Base-by-base conservation (phyloP, 2,329 filamentous ascomycete genomes). In the Leptographium galeiforme region DNA sequence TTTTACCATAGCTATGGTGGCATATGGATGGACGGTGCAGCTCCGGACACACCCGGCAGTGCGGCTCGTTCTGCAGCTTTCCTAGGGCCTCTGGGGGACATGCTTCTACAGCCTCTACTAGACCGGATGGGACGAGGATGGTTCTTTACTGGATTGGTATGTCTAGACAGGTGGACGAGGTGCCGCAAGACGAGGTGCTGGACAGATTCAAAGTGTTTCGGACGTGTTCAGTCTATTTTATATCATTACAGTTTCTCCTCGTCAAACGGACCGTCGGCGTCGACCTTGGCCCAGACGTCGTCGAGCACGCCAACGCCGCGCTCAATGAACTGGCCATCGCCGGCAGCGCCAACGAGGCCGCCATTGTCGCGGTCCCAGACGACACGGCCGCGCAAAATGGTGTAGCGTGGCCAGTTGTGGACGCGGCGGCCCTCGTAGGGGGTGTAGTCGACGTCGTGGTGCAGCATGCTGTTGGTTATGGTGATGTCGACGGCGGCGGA, bases 361-460 rank as follows among this genome's bases (percentile, higher is more conserved):
- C 68, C 75, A n/a, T 69, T 65, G 14, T 77, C 75, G 40, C 70
- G 69, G 57, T 78, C 75, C 77, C 75, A 83, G 1, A 81, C 74
- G 0, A 83, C 70, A 56, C 75, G 64, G 0, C 80, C 80, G 53
- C 80, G 65, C 44, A 84, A 57, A 8, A 84, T 68, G 0, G 78
- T 82, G 60, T 76, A 82, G 19, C 79, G 68, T 12, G 79, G 79
- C 79, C 80, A 83, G 54, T 83, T 78, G 33, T 68, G 70, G 43
- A 84, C 60, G n/a, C 61, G 66, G 49, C 68, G 70, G 0, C 79
- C 78, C 61, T 83, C 79, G 58, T 76, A 83, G 0, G 79, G 79
- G 10, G 79, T 81, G 60, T 83, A 81, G 60, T 84, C 79, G 2
- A 80, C 73, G 56, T 77, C 71, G 61, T 83, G 79, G 63, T 84